Evolutionary conservation across 352 stramenopile genomes (phyloP), one percentile per base, ranked within the genome.

Genomic region (Phytophthora syringae): DNA sequence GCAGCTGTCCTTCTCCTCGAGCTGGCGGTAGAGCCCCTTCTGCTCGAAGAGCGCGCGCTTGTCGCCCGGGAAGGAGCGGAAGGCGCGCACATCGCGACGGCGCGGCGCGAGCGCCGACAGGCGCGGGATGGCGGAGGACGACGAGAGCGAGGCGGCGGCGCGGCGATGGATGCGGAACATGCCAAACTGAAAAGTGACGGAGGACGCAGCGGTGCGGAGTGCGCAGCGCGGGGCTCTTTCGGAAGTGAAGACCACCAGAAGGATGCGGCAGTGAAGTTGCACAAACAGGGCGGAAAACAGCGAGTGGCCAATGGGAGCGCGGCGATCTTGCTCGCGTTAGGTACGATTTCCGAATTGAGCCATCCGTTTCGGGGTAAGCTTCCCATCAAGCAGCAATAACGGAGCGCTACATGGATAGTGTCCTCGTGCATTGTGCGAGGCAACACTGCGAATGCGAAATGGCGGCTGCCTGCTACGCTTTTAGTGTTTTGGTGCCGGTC

Each of bases 1-100:
- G 76, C 97, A 99, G 67, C 67, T 87, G 56, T 91, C 82, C 48
- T 84, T 84, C 62, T 91, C 82, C 39, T 68, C 60, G 11, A 80
- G 60, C 49, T 77, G 63, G 40, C 79, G 76, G 60, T 91, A 91
- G 10, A 91, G 77, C 0, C 77, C 79, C 50, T 87, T 80, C 15
- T 74, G 60, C 53, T 89, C 50, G 63, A 88, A 88, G 20, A 84
- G 24, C 12, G 75, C 76, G 60, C 80, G 80, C 61, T 88, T 88
- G 59, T 88, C 44, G 30, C 78, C 73, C 1, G 80, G 80, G 9
- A 89, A 58, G 20, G 70, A 60, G 52, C 80, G 77, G 62, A 89
- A 89, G 73, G 34, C 64, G 42, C 65, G 70, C 7, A 45, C 70
- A 75, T 20, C 50, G 15, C 10, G 58, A 42, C 42, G 64, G 32